Evolutionary conservation across 257 asterid species (phyloP), one percentile per base, ranked within the genome.

Genomic region (Solanum stenotomum): DNA sequence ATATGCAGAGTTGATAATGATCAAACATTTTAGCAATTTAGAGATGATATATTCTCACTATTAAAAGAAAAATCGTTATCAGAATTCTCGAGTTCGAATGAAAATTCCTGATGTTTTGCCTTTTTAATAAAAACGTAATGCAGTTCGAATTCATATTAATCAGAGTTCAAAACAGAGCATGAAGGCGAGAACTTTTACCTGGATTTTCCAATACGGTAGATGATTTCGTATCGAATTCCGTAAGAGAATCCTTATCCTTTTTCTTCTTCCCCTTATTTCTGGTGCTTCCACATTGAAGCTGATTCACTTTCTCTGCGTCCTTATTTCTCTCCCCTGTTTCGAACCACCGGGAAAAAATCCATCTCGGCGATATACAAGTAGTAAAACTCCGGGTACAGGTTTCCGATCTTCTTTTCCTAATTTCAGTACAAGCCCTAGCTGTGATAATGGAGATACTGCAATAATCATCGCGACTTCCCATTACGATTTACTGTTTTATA

Each of bases 281-380:
- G 34, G 16, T 14, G n/a, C n/a, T 42, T 25, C 65, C 38, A 15
- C 31, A 44, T 2, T 42, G 65, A 79, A 42, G 88, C 87, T 72
- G 16, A 86, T 29, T 56, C 65, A 65, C 88, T 74, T 84, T 89
- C 87, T 70, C 89, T 44, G n/a, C 65, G 4, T 25, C 88, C 88
- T 89, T 86, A 63, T 88, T 88, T 77, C 88, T 85, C 71, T 74
- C 88, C 38, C 29, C 81, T 9, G 72, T 77, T 34, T 85, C 86
- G 75, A 92, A 85, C 92, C 91, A 90, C 4, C 93, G 94, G n/a
- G 91, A 86, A 8, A 93, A 86, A 85, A 91, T 52, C 86, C 87
- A 88, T 91, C 94, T 90, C 0, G 96, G 96, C 29, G 94, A 90
- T 16, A 90, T 83, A 52, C 96, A 94, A 12, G 68, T 49, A 31